Percentiles rank a stretch among this genome's conserved stretches.
Evolutionary conservation across 169 alveolate genomes (phyloP).

Genomic region (Plasmodium coatneyi): DNA sequence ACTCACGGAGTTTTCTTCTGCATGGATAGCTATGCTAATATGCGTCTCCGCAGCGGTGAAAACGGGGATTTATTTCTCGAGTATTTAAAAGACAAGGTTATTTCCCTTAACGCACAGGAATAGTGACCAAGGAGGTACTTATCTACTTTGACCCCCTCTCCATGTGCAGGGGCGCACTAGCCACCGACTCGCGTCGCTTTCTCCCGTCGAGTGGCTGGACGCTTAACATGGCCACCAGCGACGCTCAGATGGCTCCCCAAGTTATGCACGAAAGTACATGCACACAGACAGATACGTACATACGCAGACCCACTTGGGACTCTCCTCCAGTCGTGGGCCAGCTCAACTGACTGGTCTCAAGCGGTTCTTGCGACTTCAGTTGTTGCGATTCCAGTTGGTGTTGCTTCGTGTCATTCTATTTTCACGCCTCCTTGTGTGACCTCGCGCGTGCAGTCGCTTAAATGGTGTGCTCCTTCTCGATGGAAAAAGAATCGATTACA

Average conservation of each 20-base stretch:
- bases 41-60: not conserved
- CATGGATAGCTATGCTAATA: not conserved
- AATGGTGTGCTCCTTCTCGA: not conserved
- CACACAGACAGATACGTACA: not conserved
- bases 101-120: not conserved
- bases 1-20: not conserved
- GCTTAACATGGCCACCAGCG: not conserved
- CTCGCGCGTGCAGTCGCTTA: not conserved
- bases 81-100: not conserved
- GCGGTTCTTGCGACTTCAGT: not conserved
- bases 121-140: not conserved
- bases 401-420: not conserved
- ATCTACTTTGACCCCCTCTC: not conserved
- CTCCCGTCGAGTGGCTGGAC: not conserved
- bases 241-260: not conserved
- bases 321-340: not conserved
- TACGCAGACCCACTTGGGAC: not conserved
- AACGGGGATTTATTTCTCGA: not conserved
- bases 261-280: not conserved
- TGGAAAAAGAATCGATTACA: not conserved
- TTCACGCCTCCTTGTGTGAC: not conserved
- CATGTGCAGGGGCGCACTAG: not conserved
- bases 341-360: not conserved
- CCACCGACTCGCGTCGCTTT: not conserved
- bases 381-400: not conserved